Evolutionary conservation across 116 monocot genomes (phyloP), one percentile per base, ranked within the genome.

Genomic region (Zostera marina): DNA sequence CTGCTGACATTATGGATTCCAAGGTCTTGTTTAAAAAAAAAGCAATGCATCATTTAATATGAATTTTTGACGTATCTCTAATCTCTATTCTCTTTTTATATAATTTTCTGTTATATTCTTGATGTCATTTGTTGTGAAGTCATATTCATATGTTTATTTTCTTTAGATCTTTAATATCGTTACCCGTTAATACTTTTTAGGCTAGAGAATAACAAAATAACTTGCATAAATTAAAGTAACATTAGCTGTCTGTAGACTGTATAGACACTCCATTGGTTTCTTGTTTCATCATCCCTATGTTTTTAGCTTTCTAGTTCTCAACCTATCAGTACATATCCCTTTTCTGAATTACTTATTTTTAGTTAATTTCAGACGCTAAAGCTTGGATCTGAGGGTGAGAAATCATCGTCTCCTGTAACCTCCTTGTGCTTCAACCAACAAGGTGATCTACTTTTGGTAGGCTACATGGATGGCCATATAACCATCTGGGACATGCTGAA

Each of bases 341-440:
- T 49, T 17, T 49, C 16, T 7, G 15, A 15, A 14, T 15, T 15
- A 49, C 15, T 49, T 17, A 22, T 60, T 38, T 17, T 49, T 63
- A 13, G 10, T 62, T 58, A 56, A 11, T 38, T 66, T 17, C 72
- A 98, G 98, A 83, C 86, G 77, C 59, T 80, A 44, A 68, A 67
- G 53, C 72, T 98, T 66, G 62, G 78, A 41, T 76, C 77, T 64
- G 75, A 82, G 67, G 72, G 89, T 48, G 96, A 80, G 60, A 82
- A 78, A 74, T 58, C 77, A 70, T 76, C 66, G 63, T 58, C 68
- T 51, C 47, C 83, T 44, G 98, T 83, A 47, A 98, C 98, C 54
- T 90, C 98, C 11, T 81, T 98, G 86, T 98, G 86, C 75, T 98
- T 98, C 70, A 98, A 83, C 65, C 90, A 83, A 57, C 89, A 82